Evolutionary conservation across 2,329 filamentous ascomycete species (phyloP), one percentile per base, ranked within the genome.

Genomic region (Fusarium guadeloupense): DNA sequence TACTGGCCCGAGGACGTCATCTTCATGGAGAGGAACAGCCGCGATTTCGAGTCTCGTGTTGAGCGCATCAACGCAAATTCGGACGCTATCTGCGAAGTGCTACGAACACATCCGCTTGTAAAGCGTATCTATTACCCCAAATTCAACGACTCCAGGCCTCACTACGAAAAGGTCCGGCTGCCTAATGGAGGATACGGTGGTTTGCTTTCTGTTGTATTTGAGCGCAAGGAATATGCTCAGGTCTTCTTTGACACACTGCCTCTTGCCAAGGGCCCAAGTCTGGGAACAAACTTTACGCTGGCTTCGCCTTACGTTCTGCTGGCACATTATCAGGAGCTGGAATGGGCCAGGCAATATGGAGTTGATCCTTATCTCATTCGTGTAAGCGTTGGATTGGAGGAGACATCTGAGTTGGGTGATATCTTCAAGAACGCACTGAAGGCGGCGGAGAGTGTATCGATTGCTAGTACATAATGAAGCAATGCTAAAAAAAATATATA

Each of bases 211-310:
- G 87, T 93, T 31, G 92, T 89, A 0, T 96, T 98, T 70, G 79
- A 91, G 66, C 81, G 81, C 2, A 85, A 83, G 52, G 80, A 82
- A 25, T 88, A 93, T 60, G 91, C 94, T 1, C 80, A 92, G 48
- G 84, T 86, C 1, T 97, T 98, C 74, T 97, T 90, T 75, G 93
- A 99, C 76, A 83, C 85, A 12, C 79, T 99, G 14, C 87, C 96
- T 60, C 95, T 93, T 2, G 88, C 92, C 33, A 99, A 99, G 76
- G 95, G 95, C 0, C 95, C 95, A 0, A 97, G 93, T 75, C 80
- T 99, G 43, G 95, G 95, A 3, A 98, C 95, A 1, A 99, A 99
- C 75, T 99, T 99, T 74, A 98, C 95, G 0, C 80, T 99, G 31
- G 89, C 89, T 53, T 96, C 89, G 42, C 95, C 95, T 1, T 99